These are phyloP conservation scores for Talaromyces wortmannii DNA, from an alignment of 495 filamentous ascomycete genomes.

Conservation along the genomic window DNA sequence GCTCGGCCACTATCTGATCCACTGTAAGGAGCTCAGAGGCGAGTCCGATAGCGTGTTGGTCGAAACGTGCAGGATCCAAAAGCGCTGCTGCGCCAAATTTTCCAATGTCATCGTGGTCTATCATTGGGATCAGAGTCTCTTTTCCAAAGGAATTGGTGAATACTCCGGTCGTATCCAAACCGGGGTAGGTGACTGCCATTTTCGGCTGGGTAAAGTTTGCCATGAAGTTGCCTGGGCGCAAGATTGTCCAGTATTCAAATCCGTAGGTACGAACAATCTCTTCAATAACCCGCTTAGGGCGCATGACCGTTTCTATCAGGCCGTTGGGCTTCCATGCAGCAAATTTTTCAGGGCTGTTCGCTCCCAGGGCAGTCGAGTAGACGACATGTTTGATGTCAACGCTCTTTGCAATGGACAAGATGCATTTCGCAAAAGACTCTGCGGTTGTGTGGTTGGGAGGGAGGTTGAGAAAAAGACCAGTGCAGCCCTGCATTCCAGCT, in stretches of 20 bases:
- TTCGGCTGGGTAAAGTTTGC: conserved; percentile 34
- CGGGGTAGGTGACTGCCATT: conserved; percentile 23
- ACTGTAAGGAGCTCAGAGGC: conserved; percentile 26
- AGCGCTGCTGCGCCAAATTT: conserved; percentile 37
- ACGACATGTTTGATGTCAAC: conserved; percentile 32
- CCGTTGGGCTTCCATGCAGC: conserved; percentile 15
- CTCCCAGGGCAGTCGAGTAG: conserved; percentile 28
- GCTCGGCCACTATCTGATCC: conserved; percentile 18
- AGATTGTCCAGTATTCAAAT: conserved; percentile 33
- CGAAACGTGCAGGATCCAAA: conserved; percentile 26
- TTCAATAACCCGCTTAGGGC: conserved; percentile 31
- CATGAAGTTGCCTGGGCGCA: conserved; percentile 44
- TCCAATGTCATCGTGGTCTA: conserved; percentile 43
- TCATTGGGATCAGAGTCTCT: conserved; percentile 25
- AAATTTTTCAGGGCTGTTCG: conserved; percentile 15
- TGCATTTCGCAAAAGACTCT: conserved; percentile 22
- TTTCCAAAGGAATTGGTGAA: conserved; percentile 21
- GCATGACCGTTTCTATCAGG: conserved; percentile 16
- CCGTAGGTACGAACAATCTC: conserved; percentile 17
- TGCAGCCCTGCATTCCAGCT: conserved; percentile 29
- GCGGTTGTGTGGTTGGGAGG: conserved; percentile 24
- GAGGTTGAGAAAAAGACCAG: conserved; percentile 41
- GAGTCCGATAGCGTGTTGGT: conserved; percentile 27
- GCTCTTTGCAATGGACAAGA: conserved; percentile 34
- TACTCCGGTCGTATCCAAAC: conserved; percentile 23